Evolutionary conservation across 2,329 filamentous ascomycete genomes (phyloP).

Genomic region (Aquanectria penicillioides): DNA sequence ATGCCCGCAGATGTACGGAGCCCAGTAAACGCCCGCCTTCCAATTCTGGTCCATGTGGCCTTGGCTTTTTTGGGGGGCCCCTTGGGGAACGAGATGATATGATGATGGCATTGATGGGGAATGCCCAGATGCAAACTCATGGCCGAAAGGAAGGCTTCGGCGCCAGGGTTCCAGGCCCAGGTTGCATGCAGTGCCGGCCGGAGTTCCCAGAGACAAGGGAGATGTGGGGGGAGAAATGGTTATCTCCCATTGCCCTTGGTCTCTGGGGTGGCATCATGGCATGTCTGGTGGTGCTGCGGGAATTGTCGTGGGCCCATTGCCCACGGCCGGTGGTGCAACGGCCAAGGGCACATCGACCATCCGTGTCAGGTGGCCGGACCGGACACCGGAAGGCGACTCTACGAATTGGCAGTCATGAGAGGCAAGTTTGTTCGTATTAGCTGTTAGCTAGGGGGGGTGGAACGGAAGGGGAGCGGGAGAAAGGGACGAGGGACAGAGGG

Average conservation of each 20-base stretch:
- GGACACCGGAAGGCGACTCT: slow-evolving; percentile 8
- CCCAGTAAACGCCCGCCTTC: slow-evolving; percentile 7
- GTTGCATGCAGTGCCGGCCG: slow-evolving; percentile 23
- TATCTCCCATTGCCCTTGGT: slow-evolving; percentile 7
- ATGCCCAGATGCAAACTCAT: slow-evolving; percentile 11
- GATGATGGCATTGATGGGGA: slow-evolving; percentile 17
- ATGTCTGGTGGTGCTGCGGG: slow-evolving; percentile 13
- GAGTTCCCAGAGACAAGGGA: slow-evolving; percentile 17
- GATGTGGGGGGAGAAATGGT: slow-evolving; percentile 3
- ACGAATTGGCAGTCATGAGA: background rate
- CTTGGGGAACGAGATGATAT: slow-evolving; percentile 8
- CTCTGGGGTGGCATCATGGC: slow-evolving; percentile 24
- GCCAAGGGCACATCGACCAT: slow-evolving; percentile 14
- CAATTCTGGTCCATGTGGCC: slow-evolving; percentile 15
- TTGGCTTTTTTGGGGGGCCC: background rate
- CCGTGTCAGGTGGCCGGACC: slow-evolving; percentile 16
- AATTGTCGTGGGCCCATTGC: slow-evolving; percentile 27
- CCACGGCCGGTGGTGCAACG: slow-evolving; percentile 20
- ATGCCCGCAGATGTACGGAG: background rate
- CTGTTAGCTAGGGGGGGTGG: no score
- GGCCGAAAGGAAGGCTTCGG: background rate
- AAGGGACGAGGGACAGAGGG: background rate
- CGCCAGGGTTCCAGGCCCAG: background rate
- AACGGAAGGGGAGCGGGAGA: background rate
- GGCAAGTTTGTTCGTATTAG: no score